These are phyloP conservation scores for Camellia granthamiana DNA, from an alignment of 148 eudicot species.

Conservation along the genomic window DNA sequence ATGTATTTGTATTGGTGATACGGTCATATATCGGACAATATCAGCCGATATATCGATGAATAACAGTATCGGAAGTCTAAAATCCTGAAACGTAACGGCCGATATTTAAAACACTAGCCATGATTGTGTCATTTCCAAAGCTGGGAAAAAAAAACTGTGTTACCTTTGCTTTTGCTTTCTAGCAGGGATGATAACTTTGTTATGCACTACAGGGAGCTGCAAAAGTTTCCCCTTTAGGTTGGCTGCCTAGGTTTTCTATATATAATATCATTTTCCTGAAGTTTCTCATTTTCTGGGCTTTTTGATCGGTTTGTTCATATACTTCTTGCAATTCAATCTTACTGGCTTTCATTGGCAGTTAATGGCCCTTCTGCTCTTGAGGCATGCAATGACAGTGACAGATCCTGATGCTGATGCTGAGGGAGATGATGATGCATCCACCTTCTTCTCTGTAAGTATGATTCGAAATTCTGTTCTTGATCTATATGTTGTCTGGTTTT, in stretches of 20 bases:
- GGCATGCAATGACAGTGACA: conserved; percentile 72
- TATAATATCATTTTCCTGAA: background rate
- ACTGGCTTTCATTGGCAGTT: conserved; percentile 42
- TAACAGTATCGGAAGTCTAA: too few species aligned
- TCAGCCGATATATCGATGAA: too few species aligned
- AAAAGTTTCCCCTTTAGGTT: too few species aligned
- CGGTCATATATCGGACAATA: too few species aligned
- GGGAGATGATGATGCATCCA: conserved; percentile 62
- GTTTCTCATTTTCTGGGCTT: background rate
- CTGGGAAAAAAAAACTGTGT: background rate
- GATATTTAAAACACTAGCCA: background rate
- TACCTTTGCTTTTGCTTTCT: too few species aligned
- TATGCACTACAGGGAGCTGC: too few species aligned
- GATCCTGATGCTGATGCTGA: conserved; percentile 53
- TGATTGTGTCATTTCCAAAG: background rate
- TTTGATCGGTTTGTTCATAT: background rate
- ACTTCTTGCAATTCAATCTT: background rate
- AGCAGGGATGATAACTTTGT: too few species aligned
- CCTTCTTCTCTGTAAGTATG: conserved; percentile 75
- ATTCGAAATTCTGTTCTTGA: background rate
- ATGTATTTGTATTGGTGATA: too few species aligned
- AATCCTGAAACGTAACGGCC: too few species aligned
- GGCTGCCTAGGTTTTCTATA: too few species aligned
- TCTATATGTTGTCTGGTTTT: background rate
- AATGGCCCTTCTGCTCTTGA: conserved; percentile 82